A percentile compares a stretch with the other conserved stretches of the same genome.
Conservation (phyloP, 1,284 basidiomycete genomes). For the Tilletia horrida region DNA sequence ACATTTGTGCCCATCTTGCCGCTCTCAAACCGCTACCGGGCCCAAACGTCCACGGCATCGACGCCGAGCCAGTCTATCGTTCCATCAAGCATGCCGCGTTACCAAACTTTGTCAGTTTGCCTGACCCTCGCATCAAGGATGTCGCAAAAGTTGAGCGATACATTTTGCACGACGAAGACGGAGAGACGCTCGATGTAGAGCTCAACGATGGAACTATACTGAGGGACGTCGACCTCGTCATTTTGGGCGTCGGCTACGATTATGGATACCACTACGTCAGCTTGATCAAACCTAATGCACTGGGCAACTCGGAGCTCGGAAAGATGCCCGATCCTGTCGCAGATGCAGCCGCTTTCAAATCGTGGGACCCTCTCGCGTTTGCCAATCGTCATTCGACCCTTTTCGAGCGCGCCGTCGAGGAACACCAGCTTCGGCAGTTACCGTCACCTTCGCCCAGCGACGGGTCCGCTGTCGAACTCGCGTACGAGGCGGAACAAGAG, state of each 20-base stretch:
- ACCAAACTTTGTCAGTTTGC: constrained; percentile 33
- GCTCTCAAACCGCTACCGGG: constrained; percentile 24
- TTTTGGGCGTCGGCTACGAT: constrained; percentile 37
- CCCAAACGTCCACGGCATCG: neutral
- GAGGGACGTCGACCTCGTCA: constrained; percentile 34
- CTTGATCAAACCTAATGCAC: constrained; percentile 28
- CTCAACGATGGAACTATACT: constrained; percentile 33
- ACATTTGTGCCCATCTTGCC: constrained; percentile 43
- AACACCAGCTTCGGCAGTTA: neutral
- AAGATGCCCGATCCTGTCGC: neutral
- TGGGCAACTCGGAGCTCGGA: neutral
- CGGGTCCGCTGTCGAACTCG: constrained; percentile 4
- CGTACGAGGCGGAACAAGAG: neutral
- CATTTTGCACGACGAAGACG: constrained; percentile 19
- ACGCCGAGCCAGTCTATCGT: constrained; percentile 29
- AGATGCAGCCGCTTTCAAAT: neutral
- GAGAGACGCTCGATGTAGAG: constrained; percentile 28
- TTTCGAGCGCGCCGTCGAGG: neutral
- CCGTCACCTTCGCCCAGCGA: neutral
- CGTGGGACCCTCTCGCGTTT: neutral
- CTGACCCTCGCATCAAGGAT: constrained; percentile 40
- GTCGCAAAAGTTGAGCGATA: constrained; percentile 35
- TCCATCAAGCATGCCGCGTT: constrained; percentile 26
- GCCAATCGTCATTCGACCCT: neutral
- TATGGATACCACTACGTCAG: constrained; percentile 36